These are phyloP conservation scores for Gloeopeniophorella convolvens DNA, from an alignment of 768 basidiomycete species.

Conservation along the genomic window DNA sequence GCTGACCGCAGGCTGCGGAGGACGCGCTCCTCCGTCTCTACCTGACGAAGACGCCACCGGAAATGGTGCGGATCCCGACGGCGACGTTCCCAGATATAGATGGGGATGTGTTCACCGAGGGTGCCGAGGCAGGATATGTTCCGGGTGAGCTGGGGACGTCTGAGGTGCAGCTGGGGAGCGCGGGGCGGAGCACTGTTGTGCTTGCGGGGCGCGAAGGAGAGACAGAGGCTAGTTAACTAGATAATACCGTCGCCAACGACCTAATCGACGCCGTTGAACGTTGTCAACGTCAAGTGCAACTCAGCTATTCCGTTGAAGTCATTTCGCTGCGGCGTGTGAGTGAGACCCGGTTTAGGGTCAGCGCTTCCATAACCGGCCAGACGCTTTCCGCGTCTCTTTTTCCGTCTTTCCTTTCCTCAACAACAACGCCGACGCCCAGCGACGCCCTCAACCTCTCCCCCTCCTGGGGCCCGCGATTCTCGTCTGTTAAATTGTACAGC, in stretches of 20 bases:
- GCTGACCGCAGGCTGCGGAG: constrained; percentile 61
- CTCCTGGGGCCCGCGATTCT: too few relatives aligned
- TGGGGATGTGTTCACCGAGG: constrained; percentile 47
- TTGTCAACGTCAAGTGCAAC: too few relatives aligned
- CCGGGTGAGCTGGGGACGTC: constrained; percentile 51
- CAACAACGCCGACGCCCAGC: too few relatives aligned
- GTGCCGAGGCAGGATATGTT: constrained; percentile 41
- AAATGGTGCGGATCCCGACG: constrained; percentile 64
- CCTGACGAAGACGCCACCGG: constrained; percentile 67
- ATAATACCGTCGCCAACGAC: too few relatives aligned
- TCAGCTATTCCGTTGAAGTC: too few relatives aligned
- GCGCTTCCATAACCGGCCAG: constrained; percentile 2
- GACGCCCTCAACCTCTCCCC: too few relatives aligned
- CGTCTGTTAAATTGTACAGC: too few relatives aligned
- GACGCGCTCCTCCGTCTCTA: constrained; percentile 79
- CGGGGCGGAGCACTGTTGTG: constrained; percentile 45
- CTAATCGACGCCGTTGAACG: too few relatives aligned
- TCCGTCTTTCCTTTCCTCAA: neutral
- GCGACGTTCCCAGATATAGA: constrained; percentile 58
- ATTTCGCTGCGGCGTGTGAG: too few relatives aligned
- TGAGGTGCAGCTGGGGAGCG: constrained; percentile 65
- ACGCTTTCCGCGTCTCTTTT: neutral
- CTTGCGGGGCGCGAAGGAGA: too few relatives aligned
- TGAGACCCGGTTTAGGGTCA: constrained; percentile 4
- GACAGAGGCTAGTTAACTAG: too few relatives aligned